Conservation (phyloP, 169 alveolate species). For the Eimeria acervulina region DNA sequence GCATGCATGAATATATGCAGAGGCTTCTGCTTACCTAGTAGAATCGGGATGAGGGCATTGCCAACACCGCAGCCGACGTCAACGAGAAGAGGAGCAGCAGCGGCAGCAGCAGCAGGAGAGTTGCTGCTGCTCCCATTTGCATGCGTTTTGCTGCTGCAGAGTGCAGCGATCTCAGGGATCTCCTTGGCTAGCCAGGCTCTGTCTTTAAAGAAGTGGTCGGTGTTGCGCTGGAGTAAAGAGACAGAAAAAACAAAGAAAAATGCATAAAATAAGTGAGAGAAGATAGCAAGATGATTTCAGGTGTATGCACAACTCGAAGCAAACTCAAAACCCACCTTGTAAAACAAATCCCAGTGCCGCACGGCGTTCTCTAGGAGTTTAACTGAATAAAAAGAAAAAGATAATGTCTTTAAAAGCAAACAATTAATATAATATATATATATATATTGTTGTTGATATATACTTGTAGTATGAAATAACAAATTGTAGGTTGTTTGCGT, state of each 20-base stretch:
- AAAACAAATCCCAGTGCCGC: slow-evolving; percentile 94
- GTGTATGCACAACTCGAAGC: no score
- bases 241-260: neutral
- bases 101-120: no score
- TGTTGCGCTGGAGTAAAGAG: slow-evolving; percentile 86
- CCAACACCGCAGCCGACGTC: slow-evolving; percentile 99
- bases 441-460: no score
- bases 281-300: no score
- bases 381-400: neutral
- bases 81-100: slow-evolving; percentile 83
- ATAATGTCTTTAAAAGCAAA: no score
- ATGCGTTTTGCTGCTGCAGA: no score
- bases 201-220: slow-evolving; percentile 94
- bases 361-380: slow-evolving; percentile 60
- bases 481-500: no score
- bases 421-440: no score
- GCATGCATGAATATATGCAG: neutral
- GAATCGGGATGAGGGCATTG: slow-evolving; percentile 95
- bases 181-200: slow-evolving; percentile 94
- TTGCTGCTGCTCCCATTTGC: neutral
- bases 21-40: slow-evolving; percentile 67
- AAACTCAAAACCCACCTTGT: slow-evolving; percentile 89
- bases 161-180: slow-evolving; percentile 88
- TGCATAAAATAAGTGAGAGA: no score
- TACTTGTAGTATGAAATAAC: no score